Base-by-base conservation (phyloP, 139 green algal species). In the Auxenochlorella pyrenoidosa region DNA sequence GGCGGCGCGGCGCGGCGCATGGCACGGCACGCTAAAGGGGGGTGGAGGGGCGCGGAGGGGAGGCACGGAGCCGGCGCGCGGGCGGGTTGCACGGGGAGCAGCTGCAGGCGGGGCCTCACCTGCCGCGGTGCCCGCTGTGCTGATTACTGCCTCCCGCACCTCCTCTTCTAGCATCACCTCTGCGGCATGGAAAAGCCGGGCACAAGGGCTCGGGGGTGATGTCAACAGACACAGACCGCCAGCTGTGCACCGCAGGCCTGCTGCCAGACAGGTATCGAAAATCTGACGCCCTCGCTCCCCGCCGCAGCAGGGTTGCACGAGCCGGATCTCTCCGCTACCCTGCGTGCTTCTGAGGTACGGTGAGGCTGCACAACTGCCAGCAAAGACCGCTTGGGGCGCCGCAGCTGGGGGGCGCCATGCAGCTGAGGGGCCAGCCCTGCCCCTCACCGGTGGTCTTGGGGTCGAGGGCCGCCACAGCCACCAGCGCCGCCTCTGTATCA, bases 151-250 rank as follows among this genome's bases (percentile, higher is more conserved):
- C 68, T 97, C 91, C 58, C 94, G 89, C 59, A 99, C 86, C 88
- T 99, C 96, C 47, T 93, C 90, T 75, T 98, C 96, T 59, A 99
- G 92, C 82, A 97, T 59, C 1, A 80, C 73, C 5, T 79, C 83
- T 26, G 91, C 89, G 16, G 47, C n/a, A n/a, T n/a, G n/a, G n/a
- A n/a, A n/a, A 54, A 18, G 6, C 38, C 32, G 41, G 10, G 26
- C 41, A 15, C 0, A 60, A 30, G 38, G n/a, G 28, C 22, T 30
- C 21, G 30, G 71, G 77, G 21, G 79, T 24, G 4, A 73, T 34
- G 12, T 66, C 36, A 40, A n/a, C 38, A 82, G 15, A 10, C 32
- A 30, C 75, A 10, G 26, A 43, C 43, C 16, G 44, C 75, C 10
- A 28, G 75, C 38, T 32, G 38, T 30, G 36, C 40, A n/a, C n/a